Evolutionary conservation across 306 rosid species (phyloP).

Genomic region (Lathyrus oleraceus): DNA sequence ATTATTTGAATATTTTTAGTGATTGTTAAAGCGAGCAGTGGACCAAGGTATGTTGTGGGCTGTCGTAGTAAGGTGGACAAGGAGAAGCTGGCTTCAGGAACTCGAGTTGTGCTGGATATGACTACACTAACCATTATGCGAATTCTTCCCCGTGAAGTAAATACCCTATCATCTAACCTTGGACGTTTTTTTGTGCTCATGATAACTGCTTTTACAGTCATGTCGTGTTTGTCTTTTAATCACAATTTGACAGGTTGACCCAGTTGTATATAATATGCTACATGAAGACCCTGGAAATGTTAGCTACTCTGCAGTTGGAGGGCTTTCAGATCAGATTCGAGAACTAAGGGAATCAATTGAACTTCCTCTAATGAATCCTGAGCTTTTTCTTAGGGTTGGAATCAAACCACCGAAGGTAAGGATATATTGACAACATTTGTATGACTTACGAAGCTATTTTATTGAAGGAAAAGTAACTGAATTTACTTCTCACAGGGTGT

Average conservation of each 20-base stretch:
- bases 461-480: neutral
- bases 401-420: slow-evolving; percentile 82
- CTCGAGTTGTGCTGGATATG: slow-evolving; percentile 76
- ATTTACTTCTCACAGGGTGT: slow-evolving; percentile 54
- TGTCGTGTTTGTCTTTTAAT: neutral
- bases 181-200: neutral
- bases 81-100: slow-evolving; percentile 70
- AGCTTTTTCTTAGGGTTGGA: slow-evolving; percentile 79
- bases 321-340: slow-evolving; percentile 80
- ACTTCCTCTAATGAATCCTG: slow-evolving; percentile 84
- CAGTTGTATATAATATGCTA: slow-evolving; percentile 72
- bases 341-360: slow-evolving; percentile 78
- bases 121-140: slow-evolving; percentile 69
- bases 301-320: slow-evolving; percentile 86
- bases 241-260: slow-evolving; percentile 59
- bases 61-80: slow-evolving; percentile 74
- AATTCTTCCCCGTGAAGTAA: slow-evolving; percentile 80
- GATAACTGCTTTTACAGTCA: neutral
- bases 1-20: slow-evolving; percentile 44
- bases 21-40: slow-evolving; percentile 69
- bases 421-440: neutral
- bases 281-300: slow-evolving; percentile 84
- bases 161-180: neutral
- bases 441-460: neutral
- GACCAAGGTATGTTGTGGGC: slow-evolving; percentile 72